Percentiles rank a stretch among this genome's conserved stretches.
These are phyloP conservation scores for Termitomyces eurrhizus DNA, from an alignment of 768 basidiomycete genomes.

Conservation along the genomic window DNA sequence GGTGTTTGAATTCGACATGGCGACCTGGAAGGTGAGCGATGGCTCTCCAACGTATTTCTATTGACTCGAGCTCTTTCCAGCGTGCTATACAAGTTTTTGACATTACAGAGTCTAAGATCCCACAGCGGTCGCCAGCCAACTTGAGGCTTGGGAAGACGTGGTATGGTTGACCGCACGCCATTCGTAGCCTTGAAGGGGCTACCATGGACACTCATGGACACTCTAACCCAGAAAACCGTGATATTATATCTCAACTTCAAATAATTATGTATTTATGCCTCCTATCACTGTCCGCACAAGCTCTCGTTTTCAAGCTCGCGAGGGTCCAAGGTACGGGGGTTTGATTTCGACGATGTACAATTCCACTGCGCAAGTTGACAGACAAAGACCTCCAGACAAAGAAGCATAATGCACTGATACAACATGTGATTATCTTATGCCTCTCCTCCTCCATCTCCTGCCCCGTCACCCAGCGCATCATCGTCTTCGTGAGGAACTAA, in stretches of 20 bases:
- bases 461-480: conserved; percentile 37
- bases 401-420: not conserved
- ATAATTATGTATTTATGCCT: not conserved
- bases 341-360: not conserved
- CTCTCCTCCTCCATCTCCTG: conserved; percentile 24
- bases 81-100: conserved; percentile 85
- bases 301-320: not conserved
- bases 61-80: conserved; percentile 32
- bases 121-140: conserved; percentile 59
- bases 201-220: not conserved
- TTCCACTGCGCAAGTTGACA: too few relatives aligned
- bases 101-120: conserved; percentile 73
- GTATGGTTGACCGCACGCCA: conserved; percentile 53
- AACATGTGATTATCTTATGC: not conserved
- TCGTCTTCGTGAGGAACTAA: conserved; percentile 25
- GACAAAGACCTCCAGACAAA: not conserved
- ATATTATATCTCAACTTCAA: not conserved
- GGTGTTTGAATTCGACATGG: conserved; percentile 89
- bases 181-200: too few relatives aligned
- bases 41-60: not conserved
- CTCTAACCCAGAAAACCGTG: not conserved
- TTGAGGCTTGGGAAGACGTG: conserved; percentile 62
- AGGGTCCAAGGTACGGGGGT: not conserved
- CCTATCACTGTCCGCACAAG: not conserved
- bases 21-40: conserved; percentile 73